Percentiles rank a stretch among this genome's conserved stretches.
These are phyloP conservation scores for Aspergillus quadrilineatus DNA, from an alignment of 2,329 filamentous ascomycete genomes.

Conservation along the genomic window DNA sequence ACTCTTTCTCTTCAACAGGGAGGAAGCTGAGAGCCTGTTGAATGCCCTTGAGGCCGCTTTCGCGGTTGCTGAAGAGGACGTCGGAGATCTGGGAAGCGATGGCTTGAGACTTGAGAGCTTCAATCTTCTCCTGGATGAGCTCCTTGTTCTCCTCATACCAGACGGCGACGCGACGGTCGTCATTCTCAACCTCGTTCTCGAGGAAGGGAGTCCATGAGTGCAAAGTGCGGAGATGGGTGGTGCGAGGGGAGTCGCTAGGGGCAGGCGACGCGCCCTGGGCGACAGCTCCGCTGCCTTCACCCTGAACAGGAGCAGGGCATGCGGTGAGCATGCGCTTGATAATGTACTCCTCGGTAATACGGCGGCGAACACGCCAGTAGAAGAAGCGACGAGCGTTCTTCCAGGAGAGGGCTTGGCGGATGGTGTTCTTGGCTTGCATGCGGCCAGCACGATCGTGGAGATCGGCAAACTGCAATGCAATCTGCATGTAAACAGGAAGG, in stretches of 20 bases:
- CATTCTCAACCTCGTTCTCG: constrained; percentile 67
- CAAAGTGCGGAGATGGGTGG: constrained; percentile 70
- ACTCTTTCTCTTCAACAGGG: constrained; percentile 83
- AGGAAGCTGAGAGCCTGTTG: constrained; percentile 82
- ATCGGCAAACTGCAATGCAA: constrained; percentile 95
- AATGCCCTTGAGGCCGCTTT: constrained; percentile 77
- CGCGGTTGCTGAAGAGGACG: constrained; percentile 64
- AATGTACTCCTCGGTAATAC: constrained; percentile 96
- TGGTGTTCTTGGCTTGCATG: constrained; percentile 97
- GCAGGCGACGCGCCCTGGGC: constrained; percentile 32
- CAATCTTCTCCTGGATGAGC: constrained; percentile 77
- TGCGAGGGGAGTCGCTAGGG: constrained; percentile 54
- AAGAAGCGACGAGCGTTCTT: constrained; percentile 91
- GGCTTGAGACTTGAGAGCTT: constrained; percentile 74
- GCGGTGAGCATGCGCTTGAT: constrained; percentile 75
- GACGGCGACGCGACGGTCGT: constrained; percentile 79
- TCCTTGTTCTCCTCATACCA: constrained; percentile 98
- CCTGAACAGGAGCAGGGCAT: constrained; percentile 38
- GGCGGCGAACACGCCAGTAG: constrained; percentile 97
- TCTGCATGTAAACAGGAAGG: constrained; percentile 89
- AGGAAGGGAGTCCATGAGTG: constrained; percentile 76
- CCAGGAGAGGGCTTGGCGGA: constrained; percentile 83
- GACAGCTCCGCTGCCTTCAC: constrained; percentile 42
- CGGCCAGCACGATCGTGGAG: constrained; percentile 94
- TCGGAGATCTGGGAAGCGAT: constrained; percentile 69